phyloP scores from a whole-genome alignment of 805 yeast species.

The Ogataea ramenticola region DNA sequence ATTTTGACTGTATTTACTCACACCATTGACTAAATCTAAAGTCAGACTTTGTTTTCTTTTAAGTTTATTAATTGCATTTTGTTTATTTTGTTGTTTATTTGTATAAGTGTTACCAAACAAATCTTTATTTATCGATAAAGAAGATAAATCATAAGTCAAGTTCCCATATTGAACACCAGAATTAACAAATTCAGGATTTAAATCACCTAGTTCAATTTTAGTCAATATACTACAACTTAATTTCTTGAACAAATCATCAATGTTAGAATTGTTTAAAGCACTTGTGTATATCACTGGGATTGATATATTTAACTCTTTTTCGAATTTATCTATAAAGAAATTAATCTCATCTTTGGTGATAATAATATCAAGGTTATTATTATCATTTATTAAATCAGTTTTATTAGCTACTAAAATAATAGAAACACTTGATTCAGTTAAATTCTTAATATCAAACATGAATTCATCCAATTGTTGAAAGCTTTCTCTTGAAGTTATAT shows the following conservation, averaged over 20 bases:
- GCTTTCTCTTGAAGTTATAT: constrained; percentile 18
- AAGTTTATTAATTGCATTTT: background rate
- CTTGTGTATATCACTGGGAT: constrained; percentile 33
- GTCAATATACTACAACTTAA: constrained; percentile 34
- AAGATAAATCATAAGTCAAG: constrained; percentile 10
- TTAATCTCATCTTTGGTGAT: constrained; percentile 28
- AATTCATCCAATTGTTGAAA: constrained; percentile 22
- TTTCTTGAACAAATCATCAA: constrained; percentile 32
- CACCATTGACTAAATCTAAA: background rate
- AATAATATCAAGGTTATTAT: too few relatives aligned
- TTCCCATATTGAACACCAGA: constrained; percentile 44
- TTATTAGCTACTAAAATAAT: constrained; percentile 30
- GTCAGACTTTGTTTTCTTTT: background rate
- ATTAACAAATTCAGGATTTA: constrained; percentile 39
- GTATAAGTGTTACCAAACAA: background rate
- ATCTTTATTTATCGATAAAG: background rate
- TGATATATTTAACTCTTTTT: constrained; percentile 17
- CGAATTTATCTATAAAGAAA: constrained; percentile 23
- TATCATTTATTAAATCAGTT: constrained; percentile 19
- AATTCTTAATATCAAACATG: constrained; percentile 23
- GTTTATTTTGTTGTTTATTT: background rate
- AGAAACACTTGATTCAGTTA: constrained; percentile 21
- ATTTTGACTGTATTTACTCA: background rate
- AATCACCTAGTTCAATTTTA: constrained; percentile 38
- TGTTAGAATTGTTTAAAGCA: constrained; percentile 34